A percentile compares a stretch with the other conserved stretches of the same genome.
These are phyloP conservation scores for Pyrenopolyporus hunteri DNA, from an alignment of 495 filamentous ascomycete genomes.

Conservation along the genomic window DNA sequence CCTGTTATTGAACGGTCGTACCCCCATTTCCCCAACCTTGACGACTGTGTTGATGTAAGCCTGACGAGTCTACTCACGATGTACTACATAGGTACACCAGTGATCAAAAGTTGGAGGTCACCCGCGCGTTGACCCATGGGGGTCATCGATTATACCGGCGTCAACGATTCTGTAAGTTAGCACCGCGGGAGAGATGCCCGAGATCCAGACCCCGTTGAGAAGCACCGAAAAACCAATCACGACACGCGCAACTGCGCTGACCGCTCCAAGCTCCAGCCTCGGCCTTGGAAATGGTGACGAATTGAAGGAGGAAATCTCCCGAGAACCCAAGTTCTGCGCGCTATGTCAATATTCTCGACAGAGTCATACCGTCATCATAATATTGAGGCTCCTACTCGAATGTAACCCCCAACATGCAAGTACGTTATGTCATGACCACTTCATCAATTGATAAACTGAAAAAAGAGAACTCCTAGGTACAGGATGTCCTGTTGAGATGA, in stretches of 20 bases:
- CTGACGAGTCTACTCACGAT: background rate
- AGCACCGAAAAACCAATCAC: background rate
- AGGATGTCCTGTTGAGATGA: too few relatives aligned
- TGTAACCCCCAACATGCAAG: background rate
- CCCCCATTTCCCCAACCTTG: background rate
- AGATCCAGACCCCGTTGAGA: background rate
- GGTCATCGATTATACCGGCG: background rate
- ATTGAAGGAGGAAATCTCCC: background rate
- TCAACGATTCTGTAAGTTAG: background rate
- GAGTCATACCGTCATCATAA: background rate
- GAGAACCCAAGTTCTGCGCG: background rate
- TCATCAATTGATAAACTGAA: background rate
- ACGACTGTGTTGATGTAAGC: slow-evolving; percentile 9
- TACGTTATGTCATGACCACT: background rate
- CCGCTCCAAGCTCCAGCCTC: background rate
- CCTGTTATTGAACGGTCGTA: background rate
- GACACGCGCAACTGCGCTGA: background rate
- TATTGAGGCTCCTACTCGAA: background rate
- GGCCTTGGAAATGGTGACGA: slow-evolving; percentile 6
- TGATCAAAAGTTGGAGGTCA: background rate
- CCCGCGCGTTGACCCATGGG: background rate
- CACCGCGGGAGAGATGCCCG: background rate
- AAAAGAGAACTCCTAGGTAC: too few relatives aligned
- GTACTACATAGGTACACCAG: background rate
- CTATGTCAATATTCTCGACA: background rate